These are phyloP conservation scores for Tremella fuciformis DNA, from an alignment of 768 basidiomycete species.

Conservation along the genomic window DNA sequence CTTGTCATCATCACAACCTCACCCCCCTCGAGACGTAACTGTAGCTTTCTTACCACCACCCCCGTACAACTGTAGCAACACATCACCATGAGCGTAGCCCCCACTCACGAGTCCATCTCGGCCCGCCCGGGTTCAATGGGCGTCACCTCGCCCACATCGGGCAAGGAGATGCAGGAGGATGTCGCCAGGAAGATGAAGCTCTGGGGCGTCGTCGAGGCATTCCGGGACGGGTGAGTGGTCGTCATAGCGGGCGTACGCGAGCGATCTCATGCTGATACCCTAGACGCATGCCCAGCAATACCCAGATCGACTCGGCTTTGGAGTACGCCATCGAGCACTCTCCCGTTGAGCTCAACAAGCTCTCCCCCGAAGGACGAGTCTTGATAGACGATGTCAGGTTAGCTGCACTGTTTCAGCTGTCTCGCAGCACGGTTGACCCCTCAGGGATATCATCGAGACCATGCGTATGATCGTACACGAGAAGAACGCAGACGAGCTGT, in stretches of 20 bases:
- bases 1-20: too few relatives aligned
- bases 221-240: slow-evolving; percentile 61
- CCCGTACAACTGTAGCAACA: slow-evolving; percentile 2
- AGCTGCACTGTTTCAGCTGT: background rate
- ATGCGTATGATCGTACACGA: slow-evolving; percentile 65
- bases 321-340: slow-evolving; percentile 63
- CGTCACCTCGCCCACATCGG: slow-evolving; percentile 68
- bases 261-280: slow-evolving; percentile 44
- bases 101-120: slow-evolving; percentile 34
- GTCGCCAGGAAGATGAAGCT: slow-evolving; percentile 80
- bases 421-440: background rate
- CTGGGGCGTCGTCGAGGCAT: slow-evolving; percentile 76
- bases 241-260: too few relatives aligned
- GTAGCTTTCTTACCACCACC: background rate
- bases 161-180: slow-evolving; percentile 64
- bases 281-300: slow-evolving; percentile 76
- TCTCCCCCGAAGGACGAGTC: slow-evolving; percentile 72
- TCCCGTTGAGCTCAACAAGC: slow-evolving; percentile 63
- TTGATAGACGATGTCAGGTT: slow-evolving; percentile 67
- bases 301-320: slow-evolving; percentile 72
- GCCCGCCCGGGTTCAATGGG: slow-evolving; percentile 55
- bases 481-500: slow-evolving; percentile 84
- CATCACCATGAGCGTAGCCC: slow-evolving; percentile 22
- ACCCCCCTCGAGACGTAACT: too few relatives aligned
- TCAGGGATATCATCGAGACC: slow-evolving; percentile 71